Percentiles rank a stretch among this genome's conserved stretches.
Evolutionary conservation across 495 filamentous ascomycete species (phyloP).

Genomic region (Umbilicaria muhlenbergii): DNA sequence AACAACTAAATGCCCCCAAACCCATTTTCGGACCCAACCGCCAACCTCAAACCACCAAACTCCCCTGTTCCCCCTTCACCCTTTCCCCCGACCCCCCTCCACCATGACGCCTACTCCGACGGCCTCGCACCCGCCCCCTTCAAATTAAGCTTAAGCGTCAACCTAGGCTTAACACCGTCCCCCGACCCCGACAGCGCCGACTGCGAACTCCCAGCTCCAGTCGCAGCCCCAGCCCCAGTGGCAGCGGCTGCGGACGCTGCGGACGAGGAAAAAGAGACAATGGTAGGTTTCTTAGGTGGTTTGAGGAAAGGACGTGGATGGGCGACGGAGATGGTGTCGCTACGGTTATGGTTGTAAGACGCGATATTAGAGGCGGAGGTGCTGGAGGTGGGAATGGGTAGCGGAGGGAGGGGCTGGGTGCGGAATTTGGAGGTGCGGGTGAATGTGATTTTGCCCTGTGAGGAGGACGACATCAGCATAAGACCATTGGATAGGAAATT

Average conservation of each 20-base stretch:
- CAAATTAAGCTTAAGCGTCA: constrained; percentile 12
- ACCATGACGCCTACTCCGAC: not conserved
- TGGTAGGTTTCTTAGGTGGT: not conserved
- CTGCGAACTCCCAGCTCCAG: not conserved
- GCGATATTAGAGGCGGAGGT: not conserved
- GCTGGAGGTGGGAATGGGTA: not conserved
- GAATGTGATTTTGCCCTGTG: constrained; percentile 12
- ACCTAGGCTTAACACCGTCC: not conserved
- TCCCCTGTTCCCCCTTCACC: not conserved
- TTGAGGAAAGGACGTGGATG: not conserved
- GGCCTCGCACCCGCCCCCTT: constrained; percentile 1
- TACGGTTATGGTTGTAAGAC: not conserved
- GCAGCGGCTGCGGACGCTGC: not conserved
- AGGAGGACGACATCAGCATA: not conserved
- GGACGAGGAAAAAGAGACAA: no score
- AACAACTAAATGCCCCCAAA: no score
- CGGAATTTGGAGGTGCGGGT: constrained; percentile 3
- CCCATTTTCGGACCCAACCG: no score
- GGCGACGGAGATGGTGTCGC: not conserved
- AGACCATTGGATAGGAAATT: constrained; percentile 17
- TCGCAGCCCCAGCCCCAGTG: not conserved
- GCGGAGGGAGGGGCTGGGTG: not conserved
- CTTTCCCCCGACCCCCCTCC: not conserved
- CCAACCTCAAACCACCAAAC: no score
- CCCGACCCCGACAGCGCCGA: not conserved